Evolutionary conservation across 129 eudicot genomes (phyloP), one percentile per base, ranked within the genome.

Genomic region (Escallonia rubra): DNA sequence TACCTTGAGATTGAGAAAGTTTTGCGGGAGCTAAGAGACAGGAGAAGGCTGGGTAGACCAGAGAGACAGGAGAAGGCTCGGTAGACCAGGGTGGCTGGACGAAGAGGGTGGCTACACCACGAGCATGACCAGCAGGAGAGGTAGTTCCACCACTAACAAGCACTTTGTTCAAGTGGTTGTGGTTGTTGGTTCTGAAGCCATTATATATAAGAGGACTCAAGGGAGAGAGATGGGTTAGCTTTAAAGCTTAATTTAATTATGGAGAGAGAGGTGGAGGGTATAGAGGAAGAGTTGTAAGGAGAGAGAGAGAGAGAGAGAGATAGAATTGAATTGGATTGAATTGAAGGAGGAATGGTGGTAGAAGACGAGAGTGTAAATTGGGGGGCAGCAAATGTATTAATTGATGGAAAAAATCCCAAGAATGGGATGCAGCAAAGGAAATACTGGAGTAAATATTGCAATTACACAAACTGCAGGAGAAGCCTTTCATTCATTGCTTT

Each of bases 401-500:
- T 75, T 78, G 84, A 72, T 68, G 72, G 72, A 66, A 75, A 85
- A 83, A 78, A 79, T 64, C 75, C 77, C 81, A 85, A 80, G 80
- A 76, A 53, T 23, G 34, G 72, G 71, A 67, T 81, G 80, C 81
- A 74, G 79, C 71, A 81, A 82, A 82, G 73, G 87, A 85, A 72
- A 79, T 79, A 64, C 60, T 64, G 74, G 65, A 73, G 78, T 78
- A 78, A 85, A 82, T 78, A 82, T 72, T 75, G 74, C 79, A 78
- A 81, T 83, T 76, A 81, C 59, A 72, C 40, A 78, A 69, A 60
- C 73, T 72, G 83, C 85, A 72, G 74, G 72, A 67, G 73, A 79
- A 78, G 77, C 39, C 66, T 59, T 67, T 70, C 88, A 90, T 86
- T 90, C 81, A 83, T 75, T 90, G 84, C 84, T 78, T 75, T 90